Evolutionary conservation across 2,329 filamentous ascomycete genomes (phyloP).

Genomic region (Colletotrichum sp.): DNA sequence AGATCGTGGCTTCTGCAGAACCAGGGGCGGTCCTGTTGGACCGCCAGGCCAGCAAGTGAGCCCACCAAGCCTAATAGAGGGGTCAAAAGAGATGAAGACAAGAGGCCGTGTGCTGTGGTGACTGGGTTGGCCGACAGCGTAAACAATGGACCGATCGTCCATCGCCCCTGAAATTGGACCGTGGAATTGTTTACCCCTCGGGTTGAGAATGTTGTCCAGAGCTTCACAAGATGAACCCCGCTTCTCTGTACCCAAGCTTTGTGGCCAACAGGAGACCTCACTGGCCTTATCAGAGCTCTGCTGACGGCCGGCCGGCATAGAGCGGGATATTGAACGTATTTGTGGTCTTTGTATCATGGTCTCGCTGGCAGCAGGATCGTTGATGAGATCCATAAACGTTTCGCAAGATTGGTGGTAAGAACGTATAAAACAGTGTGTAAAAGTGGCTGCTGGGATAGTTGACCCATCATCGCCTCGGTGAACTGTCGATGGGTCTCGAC

Average conservation of each 20-base stretch:
- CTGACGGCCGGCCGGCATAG: neutral
- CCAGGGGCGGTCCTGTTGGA: neutral
- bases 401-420: conserved; percentile 58
- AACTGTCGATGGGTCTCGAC: conserved; percentile 45
- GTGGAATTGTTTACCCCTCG: conserved; percentile 32
- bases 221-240: conserved; percentile 18
- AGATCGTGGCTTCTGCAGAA: neutral
- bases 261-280: conserved; percentile 28
- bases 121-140: conserved; percentile 36
- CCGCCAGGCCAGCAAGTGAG: conserved; percentile 27
- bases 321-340: conserved; percentile 39
- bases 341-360: conserved; percentile 43
- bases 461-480: conserved; percentile 54
- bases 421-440: conserved; percentile 59
- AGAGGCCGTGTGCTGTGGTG: conserved; percentile 34
- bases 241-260: neutral
- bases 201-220: conserved; percentile 42
- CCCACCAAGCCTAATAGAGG: conserved; percentile 36
- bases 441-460: conserved; percentile 47
- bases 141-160: conserved; percentile 55
- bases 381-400: conserved; percentile 65
- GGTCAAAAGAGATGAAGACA: conserved; percentile 49
- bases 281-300: neutral
- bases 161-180: conserved; percentile 45
- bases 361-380: conserved; percentile 44